phyloP scores from a whole-genome alignment of 352 stramenopile genomes.

The Pythium monospermum region DNA sequence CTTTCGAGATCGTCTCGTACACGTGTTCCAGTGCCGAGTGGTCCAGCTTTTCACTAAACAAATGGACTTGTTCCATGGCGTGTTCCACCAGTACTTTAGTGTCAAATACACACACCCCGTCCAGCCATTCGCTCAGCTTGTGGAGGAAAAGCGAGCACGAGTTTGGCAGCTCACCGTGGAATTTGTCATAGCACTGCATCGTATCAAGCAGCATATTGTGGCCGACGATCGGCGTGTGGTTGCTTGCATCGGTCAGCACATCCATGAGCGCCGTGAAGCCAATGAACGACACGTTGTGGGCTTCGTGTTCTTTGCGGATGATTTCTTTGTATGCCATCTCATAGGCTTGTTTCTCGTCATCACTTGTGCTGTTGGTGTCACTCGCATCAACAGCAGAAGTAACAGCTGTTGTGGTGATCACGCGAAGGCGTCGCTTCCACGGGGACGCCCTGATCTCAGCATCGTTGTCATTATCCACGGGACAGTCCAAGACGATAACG shows the following conservation, averaged over 20 bases:
- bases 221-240: conserved; percentile 50
- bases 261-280: conserved; percentile 71
- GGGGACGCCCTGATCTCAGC: conserved; percentile 30
- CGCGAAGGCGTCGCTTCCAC: conserved; percentile 59
- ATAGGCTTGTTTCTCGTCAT: conserved; percentile 2
- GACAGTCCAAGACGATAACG: conserved; percentile 52
- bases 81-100: conserved; percentile 67
- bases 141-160: conserved; percentile 55
- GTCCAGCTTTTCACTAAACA: conserved; percentile 47
- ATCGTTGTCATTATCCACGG: conserved; percentile 43
- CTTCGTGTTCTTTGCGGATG: conserved; percentile 24
- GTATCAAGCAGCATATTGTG: conserved; percentile 81
- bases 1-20: conserved; percentile 46
- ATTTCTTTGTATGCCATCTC: conserved; percentile 6
- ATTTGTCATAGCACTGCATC: conserved; percentile 80
- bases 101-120: conserved; percentile 44
- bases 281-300: conserved; percentile 51
- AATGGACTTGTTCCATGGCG: conserved; percentile 60
- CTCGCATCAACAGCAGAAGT: no score
- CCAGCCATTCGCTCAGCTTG: conserved; percentile 50
- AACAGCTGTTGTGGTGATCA: conserved; percentile 29
- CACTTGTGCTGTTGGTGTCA: no score
- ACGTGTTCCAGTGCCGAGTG: conserved; percentile 66
- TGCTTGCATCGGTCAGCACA: conserved; percentile 26
- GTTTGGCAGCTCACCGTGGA: conserved; percentile 50